Percentiles rank a stretch among this genome's conserved stretches.
phyloP scores from a whole-genome alignment of 1,284 basidiomycete species.

The Heterobasidion irregulare region DNA sequence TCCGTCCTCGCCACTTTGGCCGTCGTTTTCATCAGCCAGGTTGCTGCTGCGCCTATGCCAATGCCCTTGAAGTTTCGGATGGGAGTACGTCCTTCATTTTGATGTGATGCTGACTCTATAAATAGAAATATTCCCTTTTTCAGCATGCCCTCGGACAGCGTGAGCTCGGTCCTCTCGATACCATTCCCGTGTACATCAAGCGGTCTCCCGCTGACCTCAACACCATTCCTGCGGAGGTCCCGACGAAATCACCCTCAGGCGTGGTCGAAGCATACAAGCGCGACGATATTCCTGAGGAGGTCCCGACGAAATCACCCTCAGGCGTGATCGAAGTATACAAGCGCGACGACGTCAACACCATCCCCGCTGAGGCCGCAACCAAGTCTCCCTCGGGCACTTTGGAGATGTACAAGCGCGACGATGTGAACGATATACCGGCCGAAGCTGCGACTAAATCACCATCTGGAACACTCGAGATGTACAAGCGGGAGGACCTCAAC shows the following conservation, averaged over 20 bases:
- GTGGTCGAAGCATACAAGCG: conserved; percentile 5
- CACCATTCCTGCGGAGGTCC: conserved; percentile 5
- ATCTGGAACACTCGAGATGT: conserved; percentile 10
- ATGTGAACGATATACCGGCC: conserved; percentile 15
- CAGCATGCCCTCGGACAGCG: conserved; percentile 20
- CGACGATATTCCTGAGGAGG: background rate
- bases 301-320: background rate
- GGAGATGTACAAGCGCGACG: conserved; percentile 17
- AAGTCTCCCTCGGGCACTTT: conserved; percentile 14
- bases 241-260: no score
- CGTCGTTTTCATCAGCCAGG: conserved; percentile 37
- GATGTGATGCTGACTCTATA: background rate
- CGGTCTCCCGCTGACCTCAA: conserved; percentile 11
- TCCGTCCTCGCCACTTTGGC: conserved; percentile 32
- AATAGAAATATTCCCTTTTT: background rate
- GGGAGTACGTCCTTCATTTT: background rate
- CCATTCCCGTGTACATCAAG: conserved; percentile 37
- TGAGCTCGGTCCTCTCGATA: conserved; percentile 30
- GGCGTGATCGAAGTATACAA: conserved; percentile 15
- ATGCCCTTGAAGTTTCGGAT: conserved; percentile 23
- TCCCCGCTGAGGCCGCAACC: conserved; percentile 15
- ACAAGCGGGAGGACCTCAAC: conserved; percentile 7
- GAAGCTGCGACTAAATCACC: conserved; percentile 15
- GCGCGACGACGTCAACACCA: conserved; percentile 16
- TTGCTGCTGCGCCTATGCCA: conserved; percentile 35